Evolutionary conservation across 2,329 filamentous ascomycete species (phyloP).

Genomic region (Alternaria consortialis): DNA sequence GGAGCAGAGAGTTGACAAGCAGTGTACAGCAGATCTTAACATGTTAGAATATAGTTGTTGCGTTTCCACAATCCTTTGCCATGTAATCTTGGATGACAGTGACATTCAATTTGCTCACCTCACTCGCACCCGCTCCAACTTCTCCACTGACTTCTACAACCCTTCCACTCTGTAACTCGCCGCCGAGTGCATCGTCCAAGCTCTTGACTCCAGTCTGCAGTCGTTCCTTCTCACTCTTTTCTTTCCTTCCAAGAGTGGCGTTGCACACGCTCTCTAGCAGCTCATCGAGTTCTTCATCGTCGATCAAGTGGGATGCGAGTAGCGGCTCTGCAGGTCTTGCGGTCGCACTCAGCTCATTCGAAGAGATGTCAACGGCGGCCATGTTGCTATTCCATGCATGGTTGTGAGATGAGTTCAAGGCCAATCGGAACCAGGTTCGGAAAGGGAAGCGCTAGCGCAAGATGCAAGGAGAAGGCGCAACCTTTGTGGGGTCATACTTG

Average conservation of each 20-base stretch:
- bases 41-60: background rate
- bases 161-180: slow-evolving; percentile 49
- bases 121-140: slow-evolving; percentile 27
- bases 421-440: background rate
- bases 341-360: background rate
- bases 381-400: background rate
- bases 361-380: background rate
- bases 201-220: slow-evolving; percentile 36
- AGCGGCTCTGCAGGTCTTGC: slow-evolving; percentile 22
- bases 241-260: background rate
- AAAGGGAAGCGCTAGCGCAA: background rate
- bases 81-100: background rate
- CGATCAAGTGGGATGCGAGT: slow-evolving; percentile 27
- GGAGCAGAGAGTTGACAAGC: slow-evolving; percentile 52
- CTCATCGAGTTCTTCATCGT: slow-evolving; percentile 29
- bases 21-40: slow-evolving; percentile 37
- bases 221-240: background rate
- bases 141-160: slow-evolving; percentile 51
- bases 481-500: background rate
- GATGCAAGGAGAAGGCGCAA: background rate
- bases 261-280: slow-evolving; percentile 17
- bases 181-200: slow-evolving; percentile 50
- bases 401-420: background rate
- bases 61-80: fast-evolving
- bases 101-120: slow-evolving; percentile 27